Evolutionary conservation across 306 rosid genomes (phyloP).

Genomic region (Dryas alaskensis): DNA sequence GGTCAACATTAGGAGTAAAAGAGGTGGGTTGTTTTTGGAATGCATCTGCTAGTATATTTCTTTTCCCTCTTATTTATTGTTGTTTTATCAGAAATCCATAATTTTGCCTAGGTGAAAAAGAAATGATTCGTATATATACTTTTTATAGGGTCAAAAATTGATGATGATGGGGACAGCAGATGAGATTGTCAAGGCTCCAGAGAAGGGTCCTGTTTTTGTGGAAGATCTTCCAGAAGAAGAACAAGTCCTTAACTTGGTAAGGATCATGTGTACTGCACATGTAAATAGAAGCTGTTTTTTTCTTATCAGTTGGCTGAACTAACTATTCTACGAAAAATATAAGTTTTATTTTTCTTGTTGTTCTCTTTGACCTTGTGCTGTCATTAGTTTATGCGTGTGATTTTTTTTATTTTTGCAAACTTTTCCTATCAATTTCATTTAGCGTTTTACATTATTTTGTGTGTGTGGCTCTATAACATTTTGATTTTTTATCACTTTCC

Average conservation of each 20-base stretch:
- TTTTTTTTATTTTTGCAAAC: not conserved
- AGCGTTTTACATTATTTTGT: not conserved
- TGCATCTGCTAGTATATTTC: conserved; percentile 7
- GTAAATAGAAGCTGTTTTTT: conserved; percentile 11
- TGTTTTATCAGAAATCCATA: not conserved
- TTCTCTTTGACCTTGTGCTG: conserved; percentile 12
- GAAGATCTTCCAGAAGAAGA: conserved; percentile 99
- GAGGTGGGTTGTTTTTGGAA: conserved; percentile 43
- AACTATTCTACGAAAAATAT: not conserved
- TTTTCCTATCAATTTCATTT: not conserved
- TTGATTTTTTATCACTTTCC: not conserved
- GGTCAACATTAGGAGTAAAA: conserved; percentile 85
- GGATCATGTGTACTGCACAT: conserved; percentile 8
- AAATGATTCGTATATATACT: not conserved
- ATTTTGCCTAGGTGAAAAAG: not conserved
- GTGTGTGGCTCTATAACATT: not conserved
- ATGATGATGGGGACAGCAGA: conserved; percentile 99
- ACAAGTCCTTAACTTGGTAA: conserved; percentile 72
- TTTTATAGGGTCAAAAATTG: conserved; percentile 84
- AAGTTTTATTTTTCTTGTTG: not conserved
- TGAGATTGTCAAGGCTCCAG: conserved; percentile 88
- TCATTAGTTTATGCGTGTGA: not conserved
- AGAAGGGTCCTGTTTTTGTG: conserved; percentile 82
- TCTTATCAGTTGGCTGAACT: conserved; percentile 8
- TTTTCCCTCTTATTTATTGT: conserved; percentile 6